Evolutionary conservation across 2,329 filamentous ascomycete genomes (phyloP).

Genomic region (Trichoderma hamatum): DNA sequence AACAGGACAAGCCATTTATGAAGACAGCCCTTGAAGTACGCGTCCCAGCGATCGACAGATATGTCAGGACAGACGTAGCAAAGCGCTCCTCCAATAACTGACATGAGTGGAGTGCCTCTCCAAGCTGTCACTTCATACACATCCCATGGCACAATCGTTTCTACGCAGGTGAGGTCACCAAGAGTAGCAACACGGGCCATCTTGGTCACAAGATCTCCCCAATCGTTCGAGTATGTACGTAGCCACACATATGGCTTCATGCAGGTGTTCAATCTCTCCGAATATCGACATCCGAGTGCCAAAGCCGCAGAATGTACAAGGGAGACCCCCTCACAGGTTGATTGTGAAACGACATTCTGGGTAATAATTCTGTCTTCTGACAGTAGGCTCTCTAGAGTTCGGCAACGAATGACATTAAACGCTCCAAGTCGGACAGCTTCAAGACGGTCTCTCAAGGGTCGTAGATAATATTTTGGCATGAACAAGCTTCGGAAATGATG

Average conservation of each 20-base stretch:
- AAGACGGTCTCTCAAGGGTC: slow-evolving; percentile 26
- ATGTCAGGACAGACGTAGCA: slow-evolving; percentile 32
- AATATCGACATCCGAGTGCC: slow-evolving; percentile 30
- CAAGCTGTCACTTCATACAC: slow-evolving; percentile 32
- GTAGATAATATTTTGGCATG: slow-evolving; percentile 28
- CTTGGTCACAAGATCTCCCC: slow-evolving; percentile 11
- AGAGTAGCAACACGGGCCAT: not conserved
- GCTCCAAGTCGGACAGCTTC: slow-evolving; percentile 33
- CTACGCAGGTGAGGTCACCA: slow-evolving; percentile 29
- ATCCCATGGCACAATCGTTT: slow-evolving; percentile 33
- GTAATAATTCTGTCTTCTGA: not conserved
- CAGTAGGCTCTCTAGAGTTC: slow-evolving; percentile 16
- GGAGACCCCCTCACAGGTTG: slow-evolving; percentile 29
- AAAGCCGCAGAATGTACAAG: slow-evolving; percentile 35
- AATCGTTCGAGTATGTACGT: slow-evolving; percentile 12
- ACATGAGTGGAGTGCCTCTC: slow-evolving; percentile 33
- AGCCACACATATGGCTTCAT: not conserved
- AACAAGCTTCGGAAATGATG: slow-evolving; percentile 30
- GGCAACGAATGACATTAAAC: slow-evolving; percentile 17
- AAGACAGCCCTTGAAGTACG: slow-evolving; percentile 27
- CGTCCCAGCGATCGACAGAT: slow-evolving; percentile 30
- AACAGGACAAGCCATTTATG: slow-evolving; percentile 30
- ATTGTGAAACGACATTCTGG: slow-evolving; percentile 22
- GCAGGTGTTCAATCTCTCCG: slow-evolving; percentile 26
- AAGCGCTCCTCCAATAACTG: slow-evolving; percentile 34